phyloP scores from a whole-genome alignment of 202 grass and related monocot species.

The Cymbopogon flexuosus region DNA sequence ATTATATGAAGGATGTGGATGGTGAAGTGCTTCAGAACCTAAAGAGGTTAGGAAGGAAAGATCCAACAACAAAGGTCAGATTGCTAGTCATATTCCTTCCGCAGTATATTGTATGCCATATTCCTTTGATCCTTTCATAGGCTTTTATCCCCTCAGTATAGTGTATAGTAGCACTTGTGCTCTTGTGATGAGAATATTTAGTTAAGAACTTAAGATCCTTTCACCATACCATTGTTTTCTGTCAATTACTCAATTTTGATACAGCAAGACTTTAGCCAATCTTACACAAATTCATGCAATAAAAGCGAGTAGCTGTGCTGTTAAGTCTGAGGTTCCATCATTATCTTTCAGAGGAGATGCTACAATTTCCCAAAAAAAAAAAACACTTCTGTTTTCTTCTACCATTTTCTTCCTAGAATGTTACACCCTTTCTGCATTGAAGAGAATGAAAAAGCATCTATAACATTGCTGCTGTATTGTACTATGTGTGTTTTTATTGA shows the following conservation, averaged over 20 bases:
- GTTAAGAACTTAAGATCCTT: not conserved
- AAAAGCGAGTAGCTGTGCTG: not conserved
- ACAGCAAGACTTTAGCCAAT: not conserved
- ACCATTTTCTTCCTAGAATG: not conserved
- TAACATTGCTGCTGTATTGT: not conserved
- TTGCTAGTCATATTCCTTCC: not conserved
- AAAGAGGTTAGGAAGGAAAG: constrained; percentile 83
- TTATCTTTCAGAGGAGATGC: not conserved
- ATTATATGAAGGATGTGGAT: constrained; percentile 60
- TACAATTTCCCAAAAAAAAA: not conserved
- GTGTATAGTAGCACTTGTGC: no score
- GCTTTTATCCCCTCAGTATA: no score
- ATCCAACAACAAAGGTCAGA: constrained; percentile 91
- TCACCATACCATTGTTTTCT: not conserved
- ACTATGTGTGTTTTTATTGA: not conserved
- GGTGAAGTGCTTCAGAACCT: constrained; percentile 76
- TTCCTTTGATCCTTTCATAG: no score
- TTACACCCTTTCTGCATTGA: not conserved
- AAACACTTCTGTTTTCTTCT: not conserved
- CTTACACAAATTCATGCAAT: not conserved
- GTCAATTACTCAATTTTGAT: not conserved
- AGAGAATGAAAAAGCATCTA: not conserved
- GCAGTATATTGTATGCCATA: not conserved
- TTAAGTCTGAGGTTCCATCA: not conserved
- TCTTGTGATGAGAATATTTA: no score